These are phyloP conservation scores for Aquilaria sinensis DNA, from an alignment of 345 rosid genomes.

Conservation along the genomic window DNA sequence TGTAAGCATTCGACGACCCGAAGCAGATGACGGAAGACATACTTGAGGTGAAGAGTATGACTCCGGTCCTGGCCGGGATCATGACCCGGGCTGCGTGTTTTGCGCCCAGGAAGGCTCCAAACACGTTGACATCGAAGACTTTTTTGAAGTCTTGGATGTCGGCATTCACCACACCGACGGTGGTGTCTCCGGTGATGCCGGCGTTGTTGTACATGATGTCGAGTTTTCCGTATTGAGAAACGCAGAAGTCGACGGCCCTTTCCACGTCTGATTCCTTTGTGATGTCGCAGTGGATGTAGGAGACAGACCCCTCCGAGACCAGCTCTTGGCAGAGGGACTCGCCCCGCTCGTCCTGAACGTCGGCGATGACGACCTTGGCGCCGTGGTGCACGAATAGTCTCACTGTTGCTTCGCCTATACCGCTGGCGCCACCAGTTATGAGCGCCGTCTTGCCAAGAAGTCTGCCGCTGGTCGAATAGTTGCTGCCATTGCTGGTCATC, in stretches of 20 bases:
- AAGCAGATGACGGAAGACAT: not conserved
- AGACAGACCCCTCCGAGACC: slow-evolving; percentile 28
- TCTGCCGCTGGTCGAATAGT: too few relatives aligned
- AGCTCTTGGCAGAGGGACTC: slow-evolving; percentile 28
- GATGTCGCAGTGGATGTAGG: slow-evolving; percentile 60
- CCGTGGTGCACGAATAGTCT: slow-evolving; percentile 62
- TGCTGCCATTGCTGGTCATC: too few relatives aligned
- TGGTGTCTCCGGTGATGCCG: not conserved
- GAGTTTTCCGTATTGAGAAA: slow-evolving; percentile 13
- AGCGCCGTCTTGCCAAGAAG: not conserved
- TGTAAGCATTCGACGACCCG: slow-evolving; percentile 4
- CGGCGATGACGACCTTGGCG: slow-evolving; percentile 73
- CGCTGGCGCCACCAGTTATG: slow-evolving; percentile 74
- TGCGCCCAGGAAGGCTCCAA: slow-evolving; percentile 10
- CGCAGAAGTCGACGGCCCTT: slow-evolving; percentile 5
- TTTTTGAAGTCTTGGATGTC: slow-evolving; percentile 5
- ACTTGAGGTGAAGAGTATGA: slow-evolving; percentile 14
- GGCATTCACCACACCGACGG: too few relatives aligned
- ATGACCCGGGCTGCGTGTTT: slow-evolving; percentile 15
- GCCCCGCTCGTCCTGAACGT: slow-evolving; percentile 35
- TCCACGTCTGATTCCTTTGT: slow-evolving; percentile 11
- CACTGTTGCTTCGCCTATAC: slow-evolving; percentile 77
- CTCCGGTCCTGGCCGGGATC: slow-evolving; percentile 6
- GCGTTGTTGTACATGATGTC: slow-evolving; percentile 22
- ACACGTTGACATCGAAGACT: slow-evolving; percentile 9